Conservation (phyloP, 1,139 yeast genomes). For the Saccharomycopsis hybrid region DNA sequence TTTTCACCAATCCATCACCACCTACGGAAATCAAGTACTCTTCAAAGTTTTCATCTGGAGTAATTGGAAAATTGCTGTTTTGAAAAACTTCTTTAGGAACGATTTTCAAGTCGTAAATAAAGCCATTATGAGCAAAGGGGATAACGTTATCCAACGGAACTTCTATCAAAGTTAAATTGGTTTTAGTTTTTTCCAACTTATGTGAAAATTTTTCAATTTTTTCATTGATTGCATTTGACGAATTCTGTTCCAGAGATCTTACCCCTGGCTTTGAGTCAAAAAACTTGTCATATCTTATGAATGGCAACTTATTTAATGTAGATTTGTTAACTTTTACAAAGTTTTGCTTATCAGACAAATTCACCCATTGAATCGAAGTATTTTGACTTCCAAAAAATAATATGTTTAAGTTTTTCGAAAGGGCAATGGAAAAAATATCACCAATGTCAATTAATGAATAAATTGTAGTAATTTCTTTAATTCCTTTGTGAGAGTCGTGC, state of each 20-base stretch:
- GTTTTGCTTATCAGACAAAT: conserved; percentile 23
- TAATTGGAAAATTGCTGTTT: conserved; percentile 16
- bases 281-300: conserved; percentile 74
- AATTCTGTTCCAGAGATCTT: conserved; percentile 7
- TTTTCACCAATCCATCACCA: conserved; percentile 79
- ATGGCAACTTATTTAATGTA: conserved; percentile 55
- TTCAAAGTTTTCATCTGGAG: conserved; percentile 24
- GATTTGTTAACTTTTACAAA: conserved; percentile 24
- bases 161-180: conserved; percentile 42
- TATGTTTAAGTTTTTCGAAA: conserved; percentile 54
- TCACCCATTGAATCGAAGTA: conserved; percentile 76
- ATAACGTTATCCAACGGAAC: conserved; percentile 60
- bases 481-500: conserved; percentile 18
- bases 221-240: conserved; percentile 7
- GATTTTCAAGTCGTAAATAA: conserved; percentile 64
- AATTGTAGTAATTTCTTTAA: conserved; percentile 54
- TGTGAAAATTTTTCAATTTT: conserved; percentile 19
- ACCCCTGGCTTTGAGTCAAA: conserved; percentile 64
- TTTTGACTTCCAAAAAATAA: conserved; percentile 88
- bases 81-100: conserved; percentile 24
- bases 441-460: conserved; percentile 88
- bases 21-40: conserved; percentile 62
- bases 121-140: conserved; percentile 87
- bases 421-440: conserved; percentile 79
- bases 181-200: conserved; percentile 15